phyloP scores from a whole-genome alignment of 2,329 filamentous ascomycete species.

The Thielaviopsis musarum region DNA sequence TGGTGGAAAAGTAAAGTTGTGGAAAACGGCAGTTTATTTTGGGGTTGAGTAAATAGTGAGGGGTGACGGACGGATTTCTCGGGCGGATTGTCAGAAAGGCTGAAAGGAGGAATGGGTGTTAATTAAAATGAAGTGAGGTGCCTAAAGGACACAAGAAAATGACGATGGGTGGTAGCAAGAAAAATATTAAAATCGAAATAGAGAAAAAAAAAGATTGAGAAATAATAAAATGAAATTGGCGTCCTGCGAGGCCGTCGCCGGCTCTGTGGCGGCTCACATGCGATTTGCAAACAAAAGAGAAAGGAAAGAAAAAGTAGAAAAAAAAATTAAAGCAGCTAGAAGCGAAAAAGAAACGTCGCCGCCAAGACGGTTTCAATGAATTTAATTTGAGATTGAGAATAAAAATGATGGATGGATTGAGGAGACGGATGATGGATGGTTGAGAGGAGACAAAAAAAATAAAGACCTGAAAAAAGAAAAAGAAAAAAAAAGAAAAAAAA shows the following conservation, averaged over 20 bases:
- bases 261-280: conserved; percentile 5
- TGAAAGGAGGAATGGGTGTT: neutral
- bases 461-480: neutral
- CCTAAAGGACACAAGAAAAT: neutral
- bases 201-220: neutral
- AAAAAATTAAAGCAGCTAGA: neutral
- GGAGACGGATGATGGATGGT: neutral
- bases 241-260: conserved; percentile 8
- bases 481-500: neutral
- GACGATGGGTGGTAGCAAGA: too few relatives aligned
- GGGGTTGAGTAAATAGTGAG: neutral
- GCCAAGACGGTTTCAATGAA: neutral
- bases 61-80: neutral
- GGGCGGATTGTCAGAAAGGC: neutral
- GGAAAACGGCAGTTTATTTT: neutral
- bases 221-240: neutral
- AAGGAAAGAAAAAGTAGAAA: neutral
- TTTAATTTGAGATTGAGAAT: neutral
- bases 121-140: neutral
- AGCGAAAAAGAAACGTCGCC: neutral
- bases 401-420: neutral
- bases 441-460: neutral
- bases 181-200: neutral
- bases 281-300: neutral
- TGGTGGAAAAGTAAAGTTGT: neutral